phyloP scores from a whole-genome alignment of 2,329 filamentous ascomycete species.

The Plectosphaerella cucumerina region DNA sequence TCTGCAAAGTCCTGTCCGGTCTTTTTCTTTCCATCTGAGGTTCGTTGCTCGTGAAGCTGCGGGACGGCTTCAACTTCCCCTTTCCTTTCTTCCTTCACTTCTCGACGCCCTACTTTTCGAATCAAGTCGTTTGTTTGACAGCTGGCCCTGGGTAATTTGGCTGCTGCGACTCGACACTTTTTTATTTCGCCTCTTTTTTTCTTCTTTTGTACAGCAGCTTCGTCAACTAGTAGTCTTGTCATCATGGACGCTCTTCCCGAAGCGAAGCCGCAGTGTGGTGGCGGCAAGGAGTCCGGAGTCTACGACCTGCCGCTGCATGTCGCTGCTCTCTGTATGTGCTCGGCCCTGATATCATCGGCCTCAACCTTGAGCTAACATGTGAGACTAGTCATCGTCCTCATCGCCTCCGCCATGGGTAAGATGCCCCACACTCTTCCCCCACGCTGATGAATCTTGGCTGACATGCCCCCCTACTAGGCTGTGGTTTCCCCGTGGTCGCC shows the following conservation, averaged over 20 bases:
- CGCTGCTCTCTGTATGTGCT: constrained; percentile 34
- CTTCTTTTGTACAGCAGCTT: constrained; percentile 11
- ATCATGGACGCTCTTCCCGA: constrained; percentile 22
- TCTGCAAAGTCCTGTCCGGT: constrained; percentile 5
- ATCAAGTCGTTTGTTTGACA: constrained; percentile 9
- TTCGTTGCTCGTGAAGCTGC: constrained; percentile 25
- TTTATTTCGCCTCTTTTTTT: constrained; percentile 14
- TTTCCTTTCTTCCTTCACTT: constrained; percentile 14
- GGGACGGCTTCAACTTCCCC: constrained; percentile 27
- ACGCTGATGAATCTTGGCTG: not conserved
- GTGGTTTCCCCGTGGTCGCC: constrained; percentile 47
- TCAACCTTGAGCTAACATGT: too few relatives aligned
- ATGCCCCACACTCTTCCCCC: not conserved
- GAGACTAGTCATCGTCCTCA: constrained; percentile 32
- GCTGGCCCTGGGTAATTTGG: constrained; percentile 17
- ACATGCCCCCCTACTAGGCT: constrained; percentile 25
- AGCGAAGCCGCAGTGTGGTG: constrained; percentile 34
- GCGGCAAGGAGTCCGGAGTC: constrained; percentile 28
- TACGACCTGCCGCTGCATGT: constrained; percentile 39
- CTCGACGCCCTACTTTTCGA: constrained; percentile 6
- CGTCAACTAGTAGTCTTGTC: constrained; percentile 5
- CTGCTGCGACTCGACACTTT: constrained; percentile 11
- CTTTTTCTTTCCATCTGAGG: constrained; percentile 9
- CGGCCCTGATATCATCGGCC: too few relatives aligned
- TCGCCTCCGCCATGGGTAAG: constrained; percentile 33